These are phyloP conservation scores for Cystobasidium sp. DNA, from an alignment of 1,284 basidiomycete species.

Conservation along the genomic window DNA sequence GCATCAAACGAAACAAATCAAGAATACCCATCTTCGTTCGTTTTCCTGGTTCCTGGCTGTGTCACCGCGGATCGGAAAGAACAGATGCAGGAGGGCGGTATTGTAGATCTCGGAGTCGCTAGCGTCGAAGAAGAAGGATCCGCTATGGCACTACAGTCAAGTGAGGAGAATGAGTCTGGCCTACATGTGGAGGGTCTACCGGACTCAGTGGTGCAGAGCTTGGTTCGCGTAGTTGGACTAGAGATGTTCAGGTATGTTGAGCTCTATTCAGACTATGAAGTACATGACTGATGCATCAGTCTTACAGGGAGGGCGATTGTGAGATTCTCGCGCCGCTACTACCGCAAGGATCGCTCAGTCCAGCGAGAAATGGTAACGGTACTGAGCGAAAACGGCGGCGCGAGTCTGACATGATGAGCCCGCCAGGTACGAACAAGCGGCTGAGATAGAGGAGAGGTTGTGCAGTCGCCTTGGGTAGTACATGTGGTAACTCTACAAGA, in stretches of 20 bases:
- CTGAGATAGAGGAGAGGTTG: neutral
- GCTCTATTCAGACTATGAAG: neutral
- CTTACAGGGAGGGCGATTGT: conserved; percentile 38
- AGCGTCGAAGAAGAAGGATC: conserved; percentile 39
- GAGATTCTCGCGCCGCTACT: conserved; percentile 28
- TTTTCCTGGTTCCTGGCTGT: conserved; percentile 40
- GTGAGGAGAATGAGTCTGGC: conserved; percentile 25
- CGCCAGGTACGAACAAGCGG: conserved; percentile 1
- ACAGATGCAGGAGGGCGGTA: conserved; percentile 35
- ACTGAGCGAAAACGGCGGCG: conserved; percentile 32
- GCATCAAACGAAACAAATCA: neutral
- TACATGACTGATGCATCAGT: neutral
- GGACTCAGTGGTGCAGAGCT: conserved; percentile 22
- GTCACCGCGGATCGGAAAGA: conserved; percentile 33
- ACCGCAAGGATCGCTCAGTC: conserved; percentile 2
- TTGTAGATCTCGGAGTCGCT: conserved; percentile 36
- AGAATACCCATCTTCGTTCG: conserved; percentile 10
- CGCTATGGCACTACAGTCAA: conserved; percentile 11
- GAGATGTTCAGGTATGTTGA: conserved; percentile 39
- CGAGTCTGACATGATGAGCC: conserved; percentile 36
- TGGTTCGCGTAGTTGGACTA: conserved; percentile 36
- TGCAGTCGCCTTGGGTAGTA: neutral
- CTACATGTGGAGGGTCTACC: conserved; percentile 34
- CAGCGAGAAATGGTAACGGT: conserved; percentile 13
- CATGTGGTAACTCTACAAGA: too few species aligned